Evolutionary conservation across 805 yeast genomes (phyloP), one percentile per base, ranked within the genome.

Genomic region (Blastobotrys muscicola): DNA sequence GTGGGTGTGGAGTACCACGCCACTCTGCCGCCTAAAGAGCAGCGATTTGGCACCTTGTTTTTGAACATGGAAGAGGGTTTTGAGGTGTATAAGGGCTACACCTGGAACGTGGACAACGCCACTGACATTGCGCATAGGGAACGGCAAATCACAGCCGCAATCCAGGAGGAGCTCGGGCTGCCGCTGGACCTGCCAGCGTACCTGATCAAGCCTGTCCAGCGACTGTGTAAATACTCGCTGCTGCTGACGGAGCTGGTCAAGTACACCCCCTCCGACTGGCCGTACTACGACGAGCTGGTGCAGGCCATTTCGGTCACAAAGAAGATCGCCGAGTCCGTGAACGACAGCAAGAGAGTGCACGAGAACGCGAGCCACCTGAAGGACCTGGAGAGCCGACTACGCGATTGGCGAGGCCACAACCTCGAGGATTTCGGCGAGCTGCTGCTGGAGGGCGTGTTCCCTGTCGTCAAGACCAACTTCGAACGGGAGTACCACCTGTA

Each of bases 211-310:
- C 99, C 99, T 0, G 85, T 92, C 33, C 99, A 92, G 67, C 75
- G 99, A 50, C 72, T 92, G n/a, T 85, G 96, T 70, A 85, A 89
- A 60, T 92, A 92, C 62, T 98, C 97, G 1, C 66, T 92, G 41
- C 69, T 92, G 39, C 65, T 92, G 35, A 53, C 55, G 54, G 92
- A 85, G 57, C 69, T 92, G 42, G 60, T 85, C 41, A 86, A 85
- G 58, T 60, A 70, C 40, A 75, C 86, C 8, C 81, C 78, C 32
- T 58, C 60, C 10, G 58, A 63, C 12, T 68, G 72, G 68, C 73
- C 76, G 7, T 68, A 67, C 47, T 78, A 76, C 54, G 75, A 72
- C 47, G 97, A 90, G 59, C 67, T 90, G 29, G 67, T 74, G 23
- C 61, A 73, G 43, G 96, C 96, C 2, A 67, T 76, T 43, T 76